phyloP scores from a whole-genome alignment of 148 eudicot genomes.

The Nepenthes gracilis region DNA sequence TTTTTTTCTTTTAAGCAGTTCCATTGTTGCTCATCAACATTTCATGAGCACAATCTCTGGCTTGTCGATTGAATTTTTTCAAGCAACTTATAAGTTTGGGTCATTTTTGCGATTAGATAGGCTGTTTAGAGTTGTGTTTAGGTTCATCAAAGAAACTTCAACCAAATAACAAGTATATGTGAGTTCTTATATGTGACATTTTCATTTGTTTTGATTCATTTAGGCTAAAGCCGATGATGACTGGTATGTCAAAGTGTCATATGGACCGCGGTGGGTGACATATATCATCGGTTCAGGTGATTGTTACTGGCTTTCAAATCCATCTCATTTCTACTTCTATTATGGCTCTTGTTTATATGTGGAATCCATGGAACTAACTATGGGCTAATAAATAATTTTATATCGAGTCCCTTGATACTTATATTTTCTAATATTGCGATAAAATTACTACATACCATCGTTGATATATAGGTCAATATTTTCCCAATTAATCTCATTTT shows the following conservation, averaged over 20 bases:
- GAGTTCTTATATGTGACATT: background rate
- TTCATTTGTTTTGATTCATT: background rate
- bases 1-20: no score
- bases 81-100: no score
- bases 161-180: background rate
- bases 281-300: constrained; percentile 33
- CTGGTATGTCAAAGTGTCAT: constrained; percentile 34
- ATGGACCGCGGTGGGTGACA: constrained; percentile 43
- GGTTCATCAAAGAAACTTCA: background rate
- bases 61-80: no score
- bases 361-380: background rate
- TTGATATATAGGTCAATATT: no score
- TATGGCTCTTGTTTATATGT: background rate
- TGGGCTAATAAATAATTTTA: no score
- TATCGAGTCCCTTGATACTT: no score
- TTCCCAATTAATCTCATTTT: no score
- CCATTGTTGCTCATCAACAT: no score
- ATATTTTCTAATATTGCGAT: no score
- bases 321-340: background rate
- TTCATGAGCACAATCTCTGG: no score
- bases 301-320: background rate
- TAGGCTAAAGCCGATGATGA: constrained; percentile 22
- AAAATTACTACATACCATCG: no score
- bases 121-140: background rate
- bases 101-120: background rate